These are phyloP conservation scores for Samsoniella hepiali DNA, from an alignment of 2,329 filamentous ascomycete genomes.

Conservation along the genomic window DNA sequence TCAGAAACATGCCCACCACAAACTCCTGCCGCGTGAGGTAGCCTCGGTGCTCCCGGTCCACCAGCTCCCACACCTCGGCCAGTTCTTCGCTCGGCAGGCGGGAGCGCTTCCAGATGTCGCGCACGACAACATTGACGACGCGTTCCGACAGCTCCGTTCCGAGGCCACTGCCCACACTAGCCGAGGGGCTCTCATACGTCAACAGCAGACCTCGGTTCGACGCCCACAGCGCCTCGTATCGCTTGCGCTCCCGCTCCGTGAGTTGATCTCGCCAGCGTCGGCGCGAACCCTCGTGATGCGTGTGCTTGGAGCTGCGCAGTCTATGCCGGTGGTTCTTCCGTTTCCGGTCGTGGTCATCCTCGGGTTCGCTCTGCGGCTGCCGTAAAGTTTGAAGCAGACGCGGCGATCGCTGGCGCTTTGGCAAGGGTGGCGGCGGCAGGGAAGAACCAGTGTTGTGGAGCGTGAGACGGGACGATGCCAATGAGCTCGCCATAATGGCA, in stretches of 20 bases:
- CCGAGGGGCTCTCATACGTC: constrained; percentile 22
- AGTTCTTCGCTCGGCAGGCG: constrained; percentile 65
- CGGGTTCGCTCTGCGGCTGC: constrained; percentile 46
- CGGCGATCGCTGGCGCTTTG: constrained; percentile 44
- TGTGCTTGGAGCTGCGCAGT: constrained; percentile 57
- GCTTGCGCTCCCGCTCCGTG: constrained; percentile 67
- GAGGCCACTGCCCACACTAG: constrained; percentile 22
- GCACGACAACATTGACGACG: constrained; percentile 65
- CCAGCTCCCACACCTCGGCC: constrained; percentile 73
- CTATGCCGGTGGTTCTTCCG: constrained; percentile 52
- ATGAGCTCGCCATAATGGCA: constrained; percentile 71
- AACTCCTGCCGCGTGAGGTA: constrained; percentile 67
- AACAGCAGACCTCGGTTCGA: constrained; percentile 66
- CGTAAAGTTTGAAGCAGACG: constrained; percentile 66
- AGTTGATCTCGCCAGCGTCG: constrained; percentile 75
- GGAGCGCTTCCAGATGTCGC: constrained; percentile 73
- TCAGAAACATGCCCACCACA: constrained; percentile 78
- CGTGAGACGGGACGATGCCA: constrained; percentile 60
- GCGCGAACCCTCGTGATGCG: constrained; percentile 72
- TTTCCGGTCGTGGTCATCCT: constrained; percentile 53
- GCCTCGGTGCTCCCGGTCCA: constrained; percentile 56
- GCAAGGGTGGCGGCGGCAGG: constrained; percentile 35
- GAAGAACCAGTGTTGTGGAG: constrained; percentile 39
- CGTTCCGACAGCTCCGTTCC: constrained; percentile 40
- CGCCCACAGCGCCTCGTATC: constrained; percentile 83